phyloP scores from a whole-genome alignment of 306 rosid species.

The Malus fusca region DNA sequence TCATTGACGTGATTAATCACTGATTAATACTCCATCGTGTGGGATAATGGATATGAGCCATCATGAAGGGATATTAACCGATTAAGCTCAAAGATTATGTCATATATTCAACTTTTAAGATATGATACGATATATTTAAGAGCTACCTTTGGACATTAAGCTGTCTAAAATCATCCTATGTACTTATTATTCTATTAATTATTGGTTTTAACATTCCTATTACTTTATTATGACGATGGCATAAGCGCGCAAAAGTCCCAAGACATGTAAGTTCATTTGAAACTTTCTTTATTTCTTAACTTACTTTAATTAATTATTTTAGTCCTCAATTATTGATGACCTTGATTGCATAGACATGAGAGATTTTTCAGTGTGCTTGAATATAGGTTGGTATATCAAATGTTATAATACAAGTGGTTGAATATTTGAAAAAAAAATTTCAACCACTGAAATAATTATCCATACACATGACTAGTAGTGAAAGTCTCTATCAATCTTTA shows the following conservation, averaged over 20 bases:
- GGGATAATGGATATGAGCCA: neutral
- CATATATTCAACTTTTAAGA: neutral
- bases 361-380: too few relatives aligned
- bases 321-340: too few relatives aligned
- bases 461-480: neutral
- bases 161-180: neutral
- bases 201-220: neutral
- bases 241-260: too few relatives aligned
- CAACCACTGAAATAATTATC: too few relatives aligned
- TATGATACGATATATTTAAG: neutral
- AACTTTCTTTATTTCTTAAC: neutral
- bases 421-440: too few relatives aligned
- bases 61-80: neutral
- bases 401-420: too few relatives aligned
- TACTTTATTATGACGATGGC: too few relatives aligned
- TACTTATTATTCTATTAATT: neutral
- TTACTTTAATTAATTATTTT: neutral
- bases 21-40: neutral
- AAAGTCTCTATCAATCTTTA: neutral
- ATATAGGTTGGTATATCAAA: too few relatives aligned
- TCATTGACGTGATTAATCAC: neutral
- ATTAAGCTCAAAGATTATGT: neutral
- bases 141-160: neutral
- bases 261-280: too few relatives aligned
- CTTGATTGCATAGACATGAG: neutral